Conservation (phyloP, 129 eudicot genomes). For the Pseudognaphalium luteoalbum region DNA sequence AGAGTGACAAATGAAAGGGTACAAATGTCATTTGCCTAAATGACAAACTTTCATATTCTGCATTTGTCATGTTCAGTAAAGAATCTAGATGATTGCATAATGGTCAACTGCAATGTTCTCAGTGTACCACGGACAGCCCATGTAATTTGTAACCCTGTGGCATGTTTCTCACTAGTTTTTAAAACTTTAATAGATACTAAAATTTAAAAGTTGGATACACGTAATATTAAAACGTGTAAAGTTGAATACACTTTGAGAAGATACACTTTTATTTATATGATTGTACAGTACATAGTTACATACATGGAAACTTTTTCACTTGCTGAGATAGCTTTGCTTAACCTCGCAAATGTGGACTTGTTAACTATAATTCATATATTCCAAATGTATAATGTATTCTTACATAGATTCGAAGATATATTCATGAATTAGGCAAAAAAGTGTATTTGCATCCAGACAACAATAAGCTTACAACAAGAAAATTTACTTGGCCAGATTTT, state of each 20-base stretch:
- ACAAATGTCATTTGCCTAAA: slow-evolving; percentile 19
- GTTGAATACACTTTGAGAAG: no score
- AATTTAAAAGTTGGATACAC: background rate
- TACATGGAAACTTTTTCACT: background rate
- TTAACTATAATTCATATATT: background rate
- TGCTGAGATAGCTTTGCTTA: background rate
- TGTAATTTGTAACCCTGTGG: background rate
- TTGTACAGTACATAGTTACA: background rate
- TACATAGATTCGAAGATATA: background rate
- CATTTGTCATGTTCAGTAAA: slow-evolving; percentile 2
- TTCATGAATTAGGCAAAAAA: background rate
- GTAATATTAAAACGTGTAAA: background rate
- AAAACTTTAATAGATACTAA: no score
- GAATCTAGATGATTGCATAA: slow-evolving; percentile 5
- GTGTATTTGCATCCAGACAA: background rate
- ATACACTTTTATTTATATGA: background rate
- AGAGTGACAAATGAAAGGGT: slow-evolving; percentile 17
- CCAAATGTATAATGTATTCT: background rate
- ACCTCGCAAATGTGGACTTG: background rate
- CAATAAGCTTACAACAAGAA: background rate
- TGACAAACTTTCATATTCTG: slow-evolving; percentile 15
- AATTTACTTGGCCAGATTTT: slow-evolving; percentile 55
- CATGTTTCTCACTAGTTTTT: background rate
- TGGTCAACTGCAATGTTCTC: slow-evolving; percentile 23
- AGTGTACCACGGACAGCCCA: slow-evolving; percentile 9